Conservation (phyloP, 108 stramenopile species). For the Nannochloropsis gaditana region DNA sequence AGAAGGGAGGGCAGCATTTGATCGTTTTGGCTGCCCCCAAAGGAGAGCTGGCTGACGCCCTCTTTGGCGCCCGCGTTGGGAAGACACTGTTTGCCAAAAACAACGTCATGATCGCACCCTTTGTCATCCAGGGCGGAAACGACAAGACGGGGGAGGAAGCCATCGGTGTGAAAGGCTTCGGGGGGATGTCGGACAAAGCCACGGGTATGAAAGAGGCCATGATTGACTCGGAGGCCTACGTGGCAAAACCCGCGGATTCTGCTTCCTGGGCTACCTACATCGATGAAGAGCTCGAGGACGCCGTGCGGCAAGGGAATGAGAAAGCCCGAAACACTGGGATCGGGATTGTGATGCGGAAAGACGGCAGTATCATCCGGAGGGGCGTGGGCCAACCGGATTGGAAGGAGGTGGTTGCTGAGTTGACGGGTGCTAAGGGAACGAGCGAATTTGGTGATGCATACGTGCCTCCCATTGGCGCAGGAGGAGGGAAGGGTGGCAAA, state of each 20-base stretch:
- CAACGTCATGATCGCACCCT: neutral
- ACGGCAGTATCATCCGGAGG: conserved; percentile 37
- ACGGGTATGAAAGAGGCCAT: conserved; percentile 1
- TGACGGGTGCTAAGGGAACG: neutral
- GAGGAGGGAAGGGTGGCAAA: neutral
- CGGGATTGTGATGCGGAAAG: conserved; percentile 33
- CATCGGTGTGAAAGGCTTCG: conserved; percentile 9
- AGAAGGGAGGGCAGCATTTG: conserved; percentile 10
- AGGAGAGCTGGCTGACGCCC: neutral
- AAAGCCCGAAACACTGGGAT: conserved; percentile 22
- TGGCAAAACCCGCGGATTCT: conserved; percentile 32
- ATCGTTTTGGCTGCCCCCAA: neutral
- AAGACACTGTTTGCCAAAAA: neutral
- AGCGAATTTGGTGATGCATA: neutral
- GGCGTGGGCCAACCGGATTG: conserved; percentile 37
- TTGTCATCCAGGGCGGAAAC: neutral
- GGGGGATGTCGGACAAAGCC: conserved; percentile 22
- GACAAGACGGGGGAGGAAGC: neutral
- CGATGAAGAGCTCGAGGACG: conserved; percentile 30
- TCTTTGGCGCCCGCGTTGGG: neutral
- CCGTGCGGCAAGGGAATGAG: conserved; percentile 33
- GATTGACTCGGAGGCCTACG: conserved; percentile 27
- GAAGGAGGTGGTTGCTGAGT: conserved; percentile 20
- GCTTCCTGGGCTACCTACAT: conserved; percentile 24
- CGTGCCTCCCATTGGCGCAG: neutral